Base-by-base conservation (phyloP, 2,329 filamentous ascomycete species). In the Cordyceps pruinosa region DNA sequence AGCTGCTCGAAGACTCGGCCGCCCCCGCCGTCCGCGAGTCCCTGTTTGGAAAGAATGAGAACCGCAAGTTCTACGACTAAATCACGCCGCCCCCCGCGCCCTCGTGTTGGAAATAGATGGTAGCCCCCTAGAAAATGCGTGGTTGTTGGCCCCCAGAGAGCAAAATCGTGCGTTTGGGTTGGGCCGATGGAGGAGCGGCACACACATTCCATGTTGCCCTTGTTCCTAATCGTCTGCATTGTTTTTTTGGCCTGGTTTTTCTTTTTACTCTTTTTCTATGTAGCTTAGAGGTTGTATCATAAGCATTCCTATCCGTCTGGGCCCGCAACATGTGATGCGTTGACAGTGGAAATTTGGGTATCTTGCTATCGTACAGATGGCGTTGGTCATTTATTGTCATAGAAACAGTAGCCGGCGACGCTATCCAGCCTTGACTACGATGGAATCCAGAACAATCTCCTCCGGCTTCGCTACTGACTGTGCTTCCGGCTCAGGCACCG, bases 31-130 rank as follows among this genome's bases (percentile, higher is more conserved):
- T 99, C 67, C 84, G 94, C 68, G 83, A 88, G 72, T 88, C 88
- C 17, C 80, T 99, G 59, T 99, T 99, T 69, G 94, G 94, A 60
- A 87, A 90, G 77, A 99, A 99, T 78, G 81, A 85, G 66, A 97
- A 97, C 83, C 87, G 94, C 72, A 96, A 88, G 77, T 99, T 97
- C 83, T 89, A 84, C 69, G 92, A 97, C 71, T 99, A 86, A 77
- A 62, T 7, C 13, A 37, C 6, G 17, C 37, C 19, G 15, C 45
- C 15, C 37, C 25, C 9, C 26, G 4, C 49, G 32, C 26, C 50
- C 25, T n/a, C 49, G 25, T 42, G 39, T 56, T 58, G 51, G 35
- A 56, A 41, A 48, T 39, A 48, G 19, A 56, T 41, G 44, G 21
- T 34, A 32, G n/a, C n/a, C 12, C 26, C 52, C 34, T 56, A 25